phyloP scores from a whole-genome alignment of 139 green algal species.

The Coccomyxa sp. region DNA sequence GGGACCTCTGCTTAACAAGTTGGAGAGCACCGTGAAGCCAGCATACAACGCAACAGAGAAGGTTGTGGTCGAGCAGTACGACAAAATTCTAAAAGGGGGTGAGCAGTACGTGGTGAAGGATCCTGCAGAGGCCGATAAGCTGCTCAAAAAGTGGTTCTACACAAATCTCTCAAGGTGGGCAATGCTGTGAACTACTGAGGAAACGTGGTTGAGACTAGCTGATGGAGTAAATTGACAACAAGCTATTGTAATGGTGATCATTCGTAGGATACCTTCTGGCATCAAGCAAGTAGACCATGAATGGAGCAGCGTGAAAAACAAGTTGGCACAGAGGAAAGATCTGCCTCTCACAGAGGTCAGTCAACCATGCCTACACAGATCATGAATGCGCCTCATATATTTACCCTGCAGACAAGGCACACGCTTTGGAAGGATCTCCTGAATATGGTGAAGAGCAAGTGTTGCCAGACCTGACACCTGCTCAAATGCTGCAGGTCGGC shows the following conservation, averaged over 20 bases:
- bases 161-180: constrained; percentile 58
- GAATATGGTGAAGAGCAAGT: background rate
- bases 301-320: constrained; percentile 20
- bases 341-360: constrained; percentile 34
- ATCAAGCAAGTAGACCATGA: constrained; percentile 36
- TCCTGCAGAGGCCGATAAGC: constrained; percentile 37
- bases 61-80: constrained; percentile 38
- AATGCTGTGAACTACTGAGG: background rate
- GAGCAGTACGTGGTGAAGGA: constrained; percentile 67
- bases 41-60: constrained; percentile 18
- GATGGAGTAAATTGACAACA: background rate
- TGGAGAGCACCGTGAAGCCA: constrained; percentile 16
- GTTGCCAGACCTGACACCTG: background rate
- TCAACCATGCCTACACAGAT: background rate
- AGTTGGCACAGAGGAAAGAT: constrained; percentile 34
- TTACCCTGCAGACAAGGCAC: background rate
- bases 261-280: constrained; percentile 35
- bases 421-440: background rate
- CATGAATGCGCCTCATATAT: background rate
- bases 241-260: background rate
- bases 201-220: background rate
- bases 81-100: constrained; percentile 44
- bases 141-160: constrained; percentile 60
- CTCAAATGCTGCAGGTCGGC: constrained; percentile 43
- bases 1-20: background rate